A percentile compares a stretch with the other conserved stretches of the same genome.
Conservation (phyloP, 2,329 filamentous ascomycete genomes). For the Exophiala sp. region DNA sequence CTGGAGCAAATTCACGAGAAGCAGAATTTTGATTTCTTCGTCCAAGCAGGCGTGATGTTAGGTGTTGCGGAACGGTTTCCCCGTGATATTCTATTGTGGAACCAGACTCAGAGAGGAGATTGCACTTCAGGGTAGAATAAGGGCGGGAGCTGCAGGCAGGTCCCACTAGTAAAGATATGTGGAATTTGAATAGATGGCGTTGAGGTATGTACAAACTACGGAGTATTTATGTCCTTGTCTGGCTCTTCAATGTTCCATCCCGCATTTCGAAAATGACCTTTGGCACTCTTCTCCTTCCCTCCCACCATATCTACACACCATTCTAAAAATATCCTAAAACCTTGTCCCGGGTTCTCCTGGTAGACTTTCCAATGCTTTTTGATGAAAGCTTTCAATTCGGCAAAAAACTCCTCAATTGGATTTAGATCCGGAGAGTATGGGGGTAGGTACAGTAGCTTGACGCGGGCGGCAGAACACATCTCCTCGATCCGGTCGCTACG, state of each 20-base stretch:
- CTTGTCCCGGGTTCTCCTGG: constrained; percentile 26
- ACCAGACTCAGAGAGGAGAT: not conserved
- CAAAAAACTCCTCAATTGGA: constrained; percentile 37
- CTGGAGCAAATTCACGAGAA: not conserved
- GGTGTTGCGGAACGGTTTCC: not conserved
- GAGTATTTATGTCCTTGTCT: not conserved
- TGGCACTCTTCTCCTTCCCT: constrained; percentile 4
- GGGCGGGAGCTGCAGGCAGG: not conserved
- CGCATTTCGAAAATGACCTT: constrained; percentile 12
- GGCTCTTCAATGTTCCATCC: constrained; percentile 8
- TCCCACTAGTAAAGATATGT: no score
- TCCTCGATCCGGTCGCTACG: constrained; percentile 30
- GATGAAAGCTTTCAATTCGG: constrained; percentile 35
- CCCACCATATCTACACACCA: constrained; percentile 26
- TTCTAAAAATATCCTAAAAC: constrained; percentile 31
- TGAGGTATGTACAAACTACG: not conserved
- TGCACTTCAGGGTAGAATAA: constrained; percentile 19
- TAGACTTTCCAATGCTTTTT: constrained; percentile 30
- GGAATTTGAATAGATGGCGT: no score
- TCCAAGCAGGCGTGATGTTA: not conserved
- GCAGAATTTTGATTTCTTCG: not conserved
- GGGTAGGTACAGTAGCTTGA: constrained; percentile 34
- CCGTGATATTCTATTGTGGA: not conserved
- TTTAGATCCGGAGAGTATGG: constrained; percentile 37
- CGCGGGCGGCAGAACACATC: constrained; percentile 32